Evolutionary conservation across 371 early-diverging fungal genomes (phyloP).

Genomic region (Fennellomyces sp.): DNA sequence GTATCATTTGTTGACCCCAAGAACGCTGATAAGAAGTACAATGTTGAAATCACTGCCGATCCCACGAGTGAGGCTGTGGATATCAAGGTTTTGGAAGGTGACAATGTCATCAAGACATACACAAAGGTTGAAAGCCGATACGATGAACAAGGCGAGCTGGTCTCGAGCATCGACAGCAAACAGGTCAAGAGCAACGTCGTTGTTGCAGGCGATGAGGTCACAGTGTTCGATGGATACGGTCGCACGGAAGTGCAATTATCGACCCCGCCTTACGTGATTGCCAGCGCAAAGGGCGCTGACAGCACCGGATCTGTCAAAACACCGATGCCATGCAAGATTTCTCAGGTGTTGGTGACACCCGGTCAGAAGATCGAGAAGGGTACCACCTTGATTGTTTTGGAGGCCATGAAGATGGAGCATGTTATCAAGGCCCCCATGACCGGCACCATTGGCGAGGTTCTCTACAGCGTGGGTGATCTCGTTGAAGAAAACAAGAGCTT

Average conservation of each 20-base stretch:
- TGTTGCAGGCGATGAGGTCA: slow-evolving; percentile 58
- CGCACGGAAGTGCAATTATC: slow-evolving; percentile 66
- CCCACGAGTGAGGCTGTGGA: slow-evolving; percentile 23
- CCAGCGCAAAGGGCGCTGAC: slow-evolving; percentile 42
- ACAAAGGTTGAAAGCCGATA: slow-evolving; percentile 27
- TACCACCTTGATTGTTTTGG: slow-evolving; percentile 81
- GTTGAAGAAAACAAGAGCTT: slow-evolving; percentile 87
- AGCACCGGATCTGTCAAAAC: slow-evolving; percentile 79
- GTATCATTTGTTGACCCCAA: slow-evolving; percentile 23
- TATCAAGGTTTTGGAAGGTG: slow-evolving; percentile 27
- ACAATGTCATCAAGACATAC: slow-evolving; percentile 27
- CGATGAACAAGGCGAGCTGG: slow-evolving; percentile 48
- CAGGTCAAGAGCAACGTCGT: slow-evolving; percentile 63
- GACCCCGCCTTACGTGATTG: slow-evolving; percentile 58
- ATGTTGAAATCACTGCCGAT: slow-evolving; percentile 24
- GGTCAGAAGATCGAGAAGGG: slow-evolving; percentile 89
- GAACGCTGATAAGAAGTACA: slow-evolving; percentile 28
- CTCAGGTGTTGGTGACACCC: slow-evolving; percentile 78
- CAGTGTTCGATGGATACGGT: slow-evolving; percentile 65
- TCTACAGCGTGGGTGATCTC: slow-evolving; percentile 85
- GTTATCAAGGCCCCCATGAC: slow-evolving; percentile 84
- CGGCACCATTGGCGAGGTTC: slow-evolving; percentile 76
- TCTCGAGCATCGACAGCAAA: slow-evolving; percentile 64
- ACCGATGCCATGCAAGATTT: slow-evolving; percentile 97
- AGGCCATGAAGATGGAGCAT: slow-evolving; percentile 99